Percentiles rank a stretch among this genome's conserved stretches.
phyloP scores from a whole-genome alignment of 345 rosid genomes.

The Ailanthus altissimus region DNA sequence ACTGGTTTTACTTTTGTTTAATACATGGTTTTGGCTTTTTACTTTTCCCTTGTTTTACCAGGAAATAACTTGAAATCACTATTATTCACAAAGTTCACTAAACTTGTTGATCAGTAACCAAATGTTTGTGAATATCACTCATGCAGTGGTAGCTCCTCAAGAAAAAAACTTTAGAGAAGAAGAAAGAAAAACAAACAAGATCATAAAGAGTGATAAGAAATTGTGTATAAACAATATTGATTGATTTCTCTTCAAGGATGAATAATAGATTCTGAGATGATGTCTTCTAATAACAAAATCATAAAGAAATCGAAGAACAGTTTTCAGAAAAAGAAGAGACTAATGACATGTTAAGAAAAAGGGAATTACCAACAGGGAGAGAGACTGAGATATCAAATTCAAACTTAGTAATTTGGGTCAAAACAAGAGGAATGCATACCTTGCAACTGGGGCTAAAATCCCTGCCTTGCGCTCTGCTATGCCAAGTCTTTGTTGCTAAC shows the following conservation, averaged over 20 bases:
- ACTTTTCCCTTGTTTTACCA: neutral
- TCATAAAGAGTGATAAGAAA: neutral
- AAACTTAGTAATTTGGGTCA: neutral
- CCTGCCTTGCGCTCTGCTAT: conserved; percentile 25
- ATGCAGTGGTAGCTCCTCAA: neutral
- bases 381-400: too few relatives aligned
- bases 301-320: neutral
- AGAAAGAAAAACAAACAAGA: neutral
- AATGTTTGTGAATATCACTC: neutral
- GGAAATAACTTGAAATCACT: neutral
- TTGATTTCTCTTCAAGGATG: neutral
- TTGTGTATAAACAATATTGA: too few relatives aligned
- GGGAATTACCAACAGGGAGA: too few relatives aligned
- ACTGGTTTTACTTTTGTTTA: neutral
- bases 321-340: neutral
- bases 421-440: conserved; percentile 27
- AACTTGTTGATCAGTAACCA: neutral
- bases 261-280: neutral
- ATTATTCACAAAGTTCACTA: neutral
- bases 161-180: neutral
- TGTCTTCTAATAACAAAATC: neutral
- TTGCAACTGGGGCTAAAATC: conserved; percentile 33
- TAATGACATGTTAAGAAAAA: neutral
- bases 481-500: conserved; percentile 8
- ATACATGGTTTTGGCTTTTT: neutral